Evolutionary conservation across 2,329 filamentous ascomycete genomes (phyloP), one percentile per base, ranked within the genome.

Genomic region (Cercospora sp.): DNA sequence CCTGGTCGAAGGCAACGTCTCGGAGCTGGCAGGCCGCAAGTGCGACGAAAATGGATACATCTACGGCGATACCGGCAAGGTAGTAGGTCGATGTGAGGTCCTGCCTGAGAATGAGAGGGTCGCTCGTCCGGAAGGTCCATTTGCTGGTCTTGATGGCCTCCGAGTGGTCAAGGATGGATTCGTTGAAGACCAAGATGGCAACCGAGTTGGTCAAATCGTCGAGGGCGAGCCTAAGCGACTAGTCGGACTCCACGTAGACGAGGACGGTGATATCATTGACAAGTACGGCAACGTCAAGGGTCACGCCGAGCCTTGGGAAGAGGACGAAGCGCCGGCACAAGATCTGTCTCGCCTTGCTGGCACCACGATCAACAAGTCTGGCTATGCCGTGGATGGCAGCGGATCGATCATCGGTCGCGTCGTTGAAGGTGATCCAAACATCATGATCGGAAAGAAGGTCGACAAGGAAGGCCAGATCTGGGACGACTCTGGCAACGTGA

Each of bases 191-290:
- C 78, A 90, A 85, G 85, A 96, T 85, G 91, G 91, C 39, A 88
- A 91, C 70, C 84, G 91, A 31, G 91, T 95, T 57, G 92, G 92
- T 16, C 84, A 89, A 53, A 85, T 95, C 45, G 82, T 86, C 3
- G 87, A 89, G 58, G 92, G 92, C 2, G 90, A 96, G 64, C 78
- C 85, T 31, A 93, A 92, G 84, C 82, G 84, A 64, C 85, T 96
- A 1, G 87, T 89, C 53, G 92, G 92, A 18, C 90, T 91, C 55
- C 75, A 83, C 9, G 92, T 95, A 16, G 92, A 96, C 67, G 90
- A 92, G 71, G 92, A 96, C 71, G 92, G 92, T 48, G 92, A 95
- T 67, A 89, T 96, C 30, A 84, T 91, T 64, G 92, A 95, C 82
- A 89, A 89, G 78, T 93, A 85, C 72, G 87, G 87, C 71, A 89